Evolutionary conservation across 2,329 filamentous ascomycete genomes (phyloP), one percentile per base, ranked within the genome.

Genomic region (Sporothrix pallida): DNA sequence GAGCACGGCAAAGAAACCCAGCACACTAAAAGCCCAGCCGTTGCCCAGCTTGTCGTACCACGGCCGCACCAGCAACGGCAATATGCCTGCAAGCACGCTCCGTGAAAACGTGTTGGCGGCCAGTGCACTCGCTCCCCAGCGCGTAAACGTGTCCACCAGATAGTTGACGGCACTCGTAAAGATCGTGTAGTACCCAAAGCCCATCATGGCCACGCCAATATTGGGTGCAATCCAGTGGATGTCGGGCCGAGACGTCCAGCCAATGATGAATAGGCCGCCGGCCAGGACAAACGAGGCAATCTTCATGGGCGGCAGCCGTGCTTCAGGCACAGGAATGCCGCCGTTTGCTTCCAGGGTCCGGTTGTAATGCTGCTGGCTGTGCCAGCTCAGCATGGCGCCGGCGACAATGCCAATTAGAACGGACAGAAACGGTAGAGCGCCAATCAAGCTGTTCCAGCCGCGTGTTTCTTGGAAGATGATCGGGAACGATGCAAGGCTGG

Each of bases 31-130:
- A 10, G 89, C 90, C 81, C 89, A 90, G 0, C 89, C 90, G 1
- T 91, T 78, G 0, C 90, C 90, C 1, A 92, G 80, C 1, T 83
- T 82, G n/a, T 84, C 80, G 77, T 91, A 92, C 87, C 92, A 89
- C 56, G 84, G 82, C 9, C 85, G 80, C 0, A 87, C 90, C 67
- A 86, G 86, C 3, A 92, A 81, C 0, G 90, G 90, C 0, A 91
- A 82, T 2, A 88, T 82, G 0, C 87, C 89, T 17, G 88, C 89
- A 26, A 89, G 83, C 0, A 89, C 81, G 0, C 83, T 85, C 1
- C 90, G 82, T 3, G 89, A 80, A 5, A 92, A 86, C 0, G 89
- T 90, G 75, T 86, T 90, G 0, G 90, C 89, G 0, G 91, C 90
- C 6, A 91, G 86, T 1, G 89, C 90, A 1, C 85, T 86, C 15